Evolutionary conservation across 305 asterid species (phyloP).

Genomic region (Withania somnifera): DNA sequence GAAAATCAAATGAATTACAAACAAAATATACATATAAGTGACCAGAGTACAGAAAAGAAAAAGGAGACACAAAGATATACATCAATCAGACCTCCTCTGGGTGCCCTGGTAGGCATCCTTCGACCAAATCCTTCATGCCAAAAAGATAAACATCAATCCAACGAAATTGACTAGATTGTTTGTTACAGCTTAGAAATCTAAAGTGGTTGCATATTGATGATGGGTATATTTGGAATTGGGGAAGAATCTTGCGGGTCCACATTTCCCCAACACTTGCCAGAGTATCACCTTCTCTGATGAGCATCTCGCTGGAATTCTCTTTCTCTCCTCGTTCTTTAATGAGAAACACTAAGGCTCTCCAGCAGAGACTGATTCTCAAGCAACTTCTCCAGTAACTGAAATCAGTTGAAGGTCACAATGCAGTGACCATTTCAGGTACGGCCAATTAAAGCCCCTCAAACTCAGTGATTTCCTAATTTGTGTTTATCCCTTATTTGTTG

Average conservation of each 20-base stretch:
- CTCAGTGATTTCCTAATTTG: not conserved
- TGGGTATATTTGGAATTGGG: not conserved
- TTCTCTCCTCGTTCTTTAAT: not conserved
- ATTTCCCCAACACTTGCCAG: not conserved
- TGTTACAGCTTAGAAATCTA: not conserved
- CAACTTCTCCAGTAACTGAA: not conserved
- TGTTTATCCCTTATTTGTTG: not conserved
- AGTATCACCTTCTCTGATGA: not conserved
- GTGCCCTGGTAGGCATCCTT: not conserved
- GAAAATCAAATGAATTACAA: not conserved
- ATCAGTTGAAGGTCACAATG: not conserved
- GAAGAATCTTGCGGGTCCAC: not conserved
- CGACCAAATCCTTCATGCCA: not conserved
- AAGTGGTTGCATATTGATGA: not conserved
- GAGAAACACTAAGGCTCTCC: not conserved
- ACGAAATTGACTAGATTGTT: not conserved
- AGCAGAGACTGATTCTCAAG: not conserved
- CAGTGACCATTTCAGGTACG: not conserved
- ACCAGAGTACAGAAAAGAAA: not conserved
- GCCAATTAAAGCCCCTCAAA: not conserved
- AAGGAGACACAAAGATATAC: not conserved
- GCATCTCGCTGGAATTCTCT: not conserved
- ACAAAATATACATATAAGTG: not conserved
- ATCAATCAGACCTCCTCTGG: not conserved
- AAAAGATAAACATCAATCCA: not conserved